Evolutionary conservation across 139 green algal genomes (phyloP).

Genomic region (Monoraphidium neglectum): DNA sequence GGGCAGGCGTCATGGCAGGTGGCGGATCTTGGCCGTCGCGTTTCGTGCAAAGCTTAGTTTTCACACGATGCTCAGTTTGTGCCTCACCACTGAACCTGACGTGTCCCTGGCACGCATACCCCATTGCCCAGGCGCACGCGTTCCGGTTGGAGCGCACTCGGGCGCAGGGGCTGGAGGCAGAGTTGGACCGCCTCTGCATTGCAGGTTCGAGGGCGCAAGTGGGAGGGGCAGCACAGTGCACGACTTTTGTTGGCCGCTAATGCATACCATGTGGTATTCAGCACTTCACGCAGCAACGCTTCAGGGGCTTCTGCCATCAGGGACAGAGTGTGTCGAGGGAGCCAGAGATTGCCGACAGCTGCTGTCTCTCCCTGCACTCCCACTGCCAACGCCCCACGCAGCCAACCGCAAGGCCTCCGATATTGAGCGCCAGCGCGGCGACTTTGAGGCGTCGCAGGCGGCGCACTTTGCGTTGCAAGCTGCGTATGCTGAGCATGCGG

Average conservation of each 20-base stretch:
- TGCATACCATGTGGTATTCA: no score
- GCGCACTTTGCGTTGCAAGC: constrained; percentile 3
- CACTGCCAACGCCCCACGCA: no score
- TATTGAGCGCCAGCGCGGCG: background rate
- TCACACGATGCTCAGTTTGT: background rate
- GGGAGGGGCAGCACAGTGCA: no score
- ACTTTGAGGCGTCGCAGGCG: background rate
- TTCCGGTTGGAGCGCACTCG: constrained; percentile 15
- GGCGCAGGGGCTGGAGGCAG: constrained; percentile 4
- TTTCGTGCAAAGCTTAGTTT: background rate
- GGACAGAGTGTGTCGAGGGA: no score
- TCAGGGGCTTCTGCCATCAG: no score
- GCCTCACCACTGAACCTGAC: background rate
- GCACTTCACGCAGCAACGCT: no score
- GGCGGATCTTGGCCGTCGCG: background rate
- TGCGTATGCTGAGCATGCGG: constrained; percentile 1
- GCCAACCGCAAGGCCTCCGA: background rate
- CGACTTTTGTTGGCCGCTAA: no score
- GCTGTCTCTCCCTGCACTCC: no score
- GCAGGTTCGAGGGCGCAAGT: no score
- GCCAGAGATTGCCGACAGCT: no score
- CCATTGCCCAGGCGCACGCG: constrained; percentile 21
- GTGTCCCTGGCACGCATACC: no score
- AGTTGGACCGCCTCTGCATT: constrained; percentile 22
- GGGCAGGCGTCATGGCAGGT: background rate